Evolutionary conservation across 2,329 filamentous ascomycete species (phyloP).

Genomic region (Neoscytalidium dimidiatum): DNA sequence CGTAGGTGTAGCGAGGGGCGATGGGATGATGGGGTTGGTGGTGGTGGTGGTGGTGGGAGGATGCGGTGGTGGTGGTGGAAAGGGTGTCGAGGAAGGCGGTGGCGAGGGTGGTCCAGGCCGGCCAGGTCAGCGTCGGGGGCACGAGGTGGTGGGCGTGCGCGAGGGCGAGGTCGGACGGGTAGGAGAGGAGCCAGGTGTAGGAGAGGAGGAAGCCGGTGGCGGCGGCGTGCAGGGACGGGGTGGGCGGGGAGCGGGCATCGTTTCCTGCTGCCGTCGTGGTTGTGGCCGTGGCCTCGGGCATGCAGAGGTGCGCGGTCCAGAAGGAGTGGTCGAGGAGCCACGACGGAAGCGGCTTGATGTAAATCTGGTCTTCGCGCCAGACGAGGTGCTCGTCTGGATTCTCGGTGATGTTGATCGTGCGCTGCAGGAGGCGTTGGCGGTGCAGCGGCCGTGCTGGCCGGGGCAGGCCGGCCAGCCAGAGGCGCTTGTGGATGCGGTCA

Average conservation of each 20-base stretch:
- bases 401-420: conserved; percentile 17
- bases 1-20: conserved; percentile 40
- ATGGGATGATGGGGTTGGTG: conserved; percentile 31
- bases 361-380: conserved; percentile 27
- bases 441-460: conserved; percentile 16
- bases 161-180: conserved; percentile 35
- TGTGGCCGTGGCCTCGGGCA: neutral
- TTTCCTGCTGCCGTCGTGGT: conserved; percentile 26
- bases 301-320: conserved; percentile 25
- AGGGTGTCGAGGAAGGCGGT: neutral
- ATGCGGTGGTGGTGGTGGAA: conserved; percentile 30
- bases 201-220: conserved; percentile 36
- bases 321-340: conserved; percentile 34
- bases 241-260: too few species aligned
- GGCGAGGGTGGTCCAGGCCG: neutral
- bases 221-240: conserved; percentile 24
- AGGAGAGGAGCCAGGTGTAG: conserved; percentile 37
- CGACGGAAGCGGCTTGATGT: conserved; percentile 38
- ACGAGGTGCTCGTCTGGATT: conserved; percentile 19
- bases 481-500: neutral
- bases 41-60: neutral
- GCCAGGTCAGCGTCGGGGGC: conserved; percentile 19
- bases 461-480: neutral
- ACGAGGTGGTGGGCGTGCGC: conserved; percentile 33
- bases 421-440: conserved; percentile 8